Conservation (phyloP, 108 stramenopile species). For the Fistulifera pelliculosa region DNA sequence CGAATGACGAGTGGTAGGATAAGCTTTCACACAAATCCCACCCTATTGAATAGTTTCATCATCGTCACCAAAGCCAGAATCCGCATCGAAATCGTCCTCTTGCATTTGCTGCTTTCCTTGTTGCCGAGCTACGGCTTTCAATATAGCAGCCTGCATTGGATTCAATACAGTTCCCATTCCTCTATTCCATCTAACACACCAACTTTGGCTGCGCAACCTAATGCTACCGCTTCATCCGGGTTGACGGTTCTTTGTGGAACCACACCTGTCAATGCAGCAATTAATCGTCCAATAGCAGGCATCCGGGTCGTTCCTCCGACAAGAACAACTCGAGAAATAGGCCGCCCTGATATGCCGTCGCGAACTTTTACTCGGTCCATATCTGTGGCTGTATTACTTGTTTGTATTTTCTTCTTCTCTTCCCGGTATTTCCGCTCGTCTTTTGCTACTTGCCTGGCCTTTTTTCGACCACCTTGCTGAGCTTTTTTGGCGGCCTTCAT, state of each 20-base stretch:
- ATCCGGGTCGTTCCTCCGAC: slow-evolving; percentile 87
- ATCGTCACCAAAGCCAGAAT: slow-evolving; percentile 5
- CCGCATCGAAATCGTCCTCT: slow-evolving; percentile 14
- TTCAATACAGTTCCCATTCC: slow-evolving; percentile 69
- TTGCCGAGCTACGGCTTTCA: slow-evolving; percentile 67
- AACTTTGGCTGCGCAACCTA: slow-evolving; percentile 84
- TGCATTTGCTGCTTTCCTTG: slow-evolving; percentile 14
- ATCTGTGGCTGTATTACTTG: slow-evolving; percentile 15
- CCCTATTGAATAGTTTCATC: slow-evolving; percentile 2
- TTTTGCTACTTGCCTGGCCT: slow-evolving; percentile 49
- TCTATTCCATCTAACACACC: slow-evolving; percentile 81
- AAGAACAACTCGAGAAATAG: slow-evolving; percentile 69
- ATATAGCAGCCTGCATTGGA: slow-evolving; percentile 79
- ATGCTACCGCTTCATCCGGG: slow-evolving; percentile 82
- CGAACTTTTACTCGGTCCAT: slow-evolving; percentile 35
- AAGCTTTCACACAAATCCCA: too few species aligned
- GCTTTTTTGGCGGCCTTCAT: slow-evolving; percentile 55
- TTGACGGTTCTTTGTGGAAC: slow-evolving; percentile 71
- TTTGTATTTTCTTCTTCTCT: slow-evolving; percentile 45
- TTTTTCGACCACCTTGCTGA: slow-evolving; percentile 70
- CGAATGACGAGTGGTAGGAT: too few species aligned
- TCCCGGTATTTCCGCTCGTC: slow-evolving; percentile 53
- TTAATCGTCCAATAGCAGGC: slow-evolving; percentile 69
- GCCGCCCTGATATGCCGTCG: slow-evolving; percentile 75
- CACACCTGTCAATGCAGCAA: slow-evolving; percentile 63